Conservation (phyloP, 331 rosid genomes). For the Quercus lobata region DNA sequence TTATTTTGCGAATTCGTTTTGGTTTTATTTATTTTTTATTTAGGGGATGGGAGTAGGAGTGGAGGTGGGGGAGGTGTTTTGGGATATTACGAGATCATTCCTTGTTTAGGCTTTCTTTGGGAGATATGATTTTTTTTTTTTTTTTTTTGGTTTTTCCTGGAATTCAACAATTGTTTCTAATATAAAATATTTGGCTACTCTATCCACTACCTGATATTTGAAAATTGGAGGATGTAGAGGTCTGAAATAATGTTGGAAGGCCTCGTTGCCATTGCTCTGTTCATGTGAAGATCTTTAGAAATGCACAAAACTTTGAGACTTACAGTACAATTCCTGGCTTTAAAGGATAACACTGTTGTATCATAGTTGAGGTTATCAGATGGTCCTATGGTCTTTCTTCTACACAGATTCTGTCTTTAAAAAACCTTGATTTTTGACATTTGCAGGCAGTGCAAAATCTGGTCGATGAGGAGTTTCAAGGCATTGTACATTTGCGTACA, state of each 20-base stretch:
- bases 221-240: not conserved
- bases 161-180: too few relatives aligned
- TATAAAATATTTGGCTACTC: too few relatives aligned
- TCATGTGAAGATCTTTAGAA: not conserved
- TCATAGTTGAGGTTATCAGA: not conserved
- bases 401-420: not conserved
- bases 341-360: not conserved
- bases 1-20: too few relatives aligned
- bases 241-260: not conserved
- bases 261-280: not conserved
- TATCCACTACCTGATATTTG: not conserved
- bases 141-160: too few relatives aligned
- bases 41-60: too few relatives aligned
- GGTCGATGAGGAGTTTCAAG: constrained; percentile 89
- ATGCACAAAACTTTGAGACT: not conserved
- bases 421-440: constrained; percentile 13
- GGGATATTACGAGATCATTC: not conserved
- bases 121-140: too few relatives aligned
- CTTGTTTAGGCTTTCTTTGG: too few relatives aligned
- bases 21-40: too few relatives aligned
- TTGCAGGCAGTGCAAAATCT: constrained; percentile 88
- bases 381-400: not conserved
- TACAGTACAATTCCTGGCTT: not conserved
- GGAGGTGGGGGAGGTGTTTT: too few relatives aligned
- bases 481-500: constrained; percentile 84